phyloP scores from a whole-genome alignment of 2,329 filamentous ascomycete genomes.

The Sphaerulina vaccinii region DNA sequence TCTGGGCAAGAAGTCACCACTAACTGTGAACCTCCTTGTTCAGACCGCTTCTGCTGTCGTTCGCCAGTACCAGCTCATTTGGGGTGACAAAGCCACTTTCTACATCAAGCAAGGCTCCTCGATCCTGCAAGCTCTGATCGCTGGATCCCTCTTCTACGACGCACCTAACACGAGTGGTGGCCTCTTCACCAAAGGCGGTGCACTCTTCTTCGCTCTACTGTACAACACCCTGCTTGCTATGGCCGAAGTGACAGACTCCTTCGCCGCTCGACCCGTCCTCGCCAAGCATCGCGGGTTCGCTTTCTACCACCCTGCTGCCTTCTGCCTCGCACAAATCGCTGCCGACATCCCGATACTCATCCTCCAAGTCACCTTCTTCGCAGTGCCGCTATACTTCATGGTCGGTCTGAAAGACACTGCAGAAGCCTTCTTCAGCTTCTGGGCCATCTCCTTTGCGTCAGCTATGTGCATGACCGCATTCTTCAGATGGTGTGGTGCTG shows the following conservation, averaged over 20 bases:
- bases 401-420: conserved; percentile 55
- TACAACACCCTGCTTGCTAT: conserved; percentile 63
- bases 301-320: conserved; percentile 41
- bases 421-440: conserved; percentile 61
- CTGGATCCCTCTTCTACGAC: conserved; percentile 67
- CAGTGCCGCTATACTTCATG: conserved; percentile 64
- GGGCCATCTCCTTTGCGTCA: conserved; percentile 51
- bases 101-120: conserved; percentile 61
- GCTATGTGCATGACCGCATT: conserved; percentile 48
- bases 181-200: conserved; percentile 63
- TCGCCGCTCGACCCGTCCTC: conserved; percentile 47
- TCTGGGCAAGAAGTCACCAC: conserved; percentile 54
- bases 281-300: conserved; percentile 48
- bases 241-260: conserved; percentile 62
- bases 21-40: conserved; percentile 55
- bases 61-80: conserved; percentile 65
- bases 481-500: conserved; percentile 45
- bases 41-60: conserved; percentile 59
- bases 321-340: conserved; percentile 54
- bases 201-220: conserved; percentile 63
- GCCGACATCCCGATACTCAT: conserved; percentile 56
- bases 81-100: conserved; percentile 64
- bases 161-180: conserved; percentile 58
- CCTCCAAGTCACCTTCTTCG: conserved; percentile 60
- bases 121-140: conserved; percentile 60